A percentile compares a stretch with the other conserved stretches of the same genome.
These are phyloP conservation scores for Neurospora sp. DNA, from an alignment of 495 filamentous ascomycete species.

Conservation along the genomic window DNA sequence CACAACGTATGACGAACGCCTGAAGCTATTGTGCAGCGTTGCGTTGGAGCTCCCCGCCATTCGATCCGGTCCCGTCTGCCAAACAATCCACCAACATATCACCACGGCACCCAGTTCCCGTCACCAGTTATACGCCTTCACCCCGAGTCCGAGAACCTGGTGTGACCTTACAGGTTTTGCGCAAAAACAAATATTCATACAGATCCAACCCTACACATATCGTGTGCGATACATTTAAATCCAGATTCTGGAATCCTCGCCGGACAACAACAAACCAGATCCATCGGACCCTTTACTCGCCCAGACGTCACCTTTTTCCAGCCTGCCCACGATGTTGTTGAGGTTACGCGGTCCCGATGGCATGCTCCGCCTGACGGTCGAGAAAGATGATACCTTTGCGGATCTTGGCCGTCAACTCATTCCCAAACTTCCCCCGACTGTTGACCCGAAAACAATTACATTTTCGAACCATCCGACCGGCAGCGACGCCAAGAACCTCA, in stretches of 20 bases:
- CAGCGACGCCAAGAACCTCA: slow-evolving; percentile 61
- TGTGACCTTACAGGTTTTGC: not conserved
- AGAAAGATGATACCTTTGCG: slow-evolving; percentile 45
- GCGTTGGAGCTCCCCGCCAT: slow-evolving; percentile 1
- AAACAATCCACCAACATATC: not conserved
- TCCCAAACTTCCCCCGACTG: slow-evolving; percentile 40
- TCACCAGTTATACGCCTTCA: not conserved
- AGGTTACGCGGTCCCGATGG: slow-evolving; percentile 61
- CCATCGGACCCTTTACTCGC: not conserved
- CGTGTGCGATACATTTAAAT: not conserved
- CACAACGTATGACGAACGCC: slow-evolving; percentile 19
- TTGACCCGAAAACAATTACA: slow-evolving; percentile 62
- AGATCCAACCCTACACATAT: not conserved
- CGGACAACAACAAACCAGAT: not conserved
- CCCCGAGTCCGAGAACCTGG: not conserved
- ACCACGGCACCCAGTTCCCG: not conserved
- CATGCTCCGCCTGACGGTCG: slow-evolving; percentile 54
- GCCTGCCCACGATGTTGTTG: slow-evolving; percentile 46
- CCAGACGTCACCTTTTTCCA: not conserved
- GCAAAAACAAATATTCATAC: not conserved
- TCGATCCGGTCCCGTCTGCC: not conserved
- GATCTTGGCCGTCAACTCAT: slow-evolving; percentile 39
- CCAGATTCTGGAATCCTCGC: not conserved
- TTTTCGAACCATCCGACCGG: slow-evolving; percentile 72
- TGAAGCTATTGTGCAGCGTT: not conserved